These are phyloP conservation scores for Scleromitrula shiraiana DNA, from an alignment of 2,329 filamentous ascomycete species.

Conservation along the genomic window DNA sequence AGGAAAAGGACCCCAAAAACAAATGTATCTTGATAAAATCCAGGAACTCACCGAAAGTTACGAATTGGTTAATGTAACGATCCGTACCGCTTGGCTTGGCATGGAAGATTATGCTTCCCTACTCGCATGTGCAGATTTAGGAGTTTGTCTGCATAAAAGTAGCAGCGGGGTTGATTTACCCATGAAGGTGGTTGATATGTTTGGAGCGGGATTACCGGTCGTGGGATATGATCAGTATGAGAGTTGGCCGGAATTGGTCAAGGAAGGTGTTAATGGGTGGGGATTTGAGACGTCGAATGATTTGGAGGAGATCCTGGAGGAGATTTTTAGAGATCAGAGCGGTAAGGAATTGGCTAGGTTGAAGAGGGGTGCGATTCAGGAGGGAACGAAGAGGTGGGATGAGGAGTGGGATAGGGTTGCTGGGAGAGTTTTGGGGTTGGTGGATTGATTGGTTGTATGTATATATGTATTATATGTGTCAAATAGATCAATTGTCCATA, in stretches of 20 bases:
- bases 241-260: constrained; percentile 85
- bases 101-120: constrained; percentile 77
- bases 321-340: constrained; percentile 51
- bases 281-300: constrained; percentile 70
- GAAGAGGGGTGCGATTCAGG: constrained; percentile 61
- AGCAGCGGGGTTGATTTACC: constrained; percentile 92
- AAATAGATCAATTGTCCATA: no score
- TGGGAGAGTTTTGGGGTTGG: constrained; percentile 54
- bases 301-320: constrained; percentile 52
- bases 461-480: no score
- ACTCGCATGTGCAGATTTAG: constrained; percentile 78
- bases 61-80: constrained; percentile 59
- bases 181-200: constrained; percentile 99
- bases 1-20: constrained; percentile 81
- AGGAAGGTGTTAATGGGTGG: constrained; percentile 75
- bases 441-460: not conserved
- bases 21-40: constrained; percentile 64
- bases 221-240: constrained; percentile 79
- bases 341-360: constrained; percentile 49
- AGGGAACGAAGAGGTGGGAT: constrained; percentile 77
- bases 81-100: constrained; percentile 78
- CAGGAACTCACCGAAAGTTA: constrained; percentile 45
- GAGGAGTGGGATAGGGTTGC: constrained; percentile 87
- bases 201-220: constrained; percentile 86
- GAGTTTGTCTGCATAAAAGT: constrained; percentile 85